Base-by-base conservation (phyloP, 176 grass and related monocot species). In the Pontederia crassipes region DNA sequence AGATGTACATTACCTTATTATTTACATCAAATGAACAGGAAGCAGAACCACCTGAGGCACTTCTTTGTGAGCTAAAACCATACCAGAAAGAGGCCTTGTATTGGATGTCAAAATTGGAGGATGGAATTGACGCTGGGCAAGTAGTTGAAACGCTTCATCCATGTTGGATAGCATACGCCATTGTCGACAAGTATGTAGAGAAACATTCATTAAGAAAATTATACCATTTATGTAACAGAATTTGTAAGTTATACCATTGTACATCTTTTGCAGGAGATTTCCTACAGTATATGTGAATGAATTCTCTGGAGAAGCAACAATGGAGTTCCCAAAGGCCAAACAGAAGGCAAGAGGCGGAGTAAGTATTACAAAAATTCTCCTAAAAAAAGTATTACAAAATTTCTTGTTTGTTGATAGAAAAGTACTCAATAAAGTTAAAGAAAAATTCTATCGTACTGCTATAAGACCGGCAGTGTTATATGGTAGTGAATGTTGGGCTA, bases 11-110 rank as follows among this genome's bases (percentile, higher is more conserved):
- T 45, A 0, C 9, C 12, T 16, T 15, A 6, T 54, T 59, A 10
- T 27, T 8, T 66, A 14, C 17, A 9, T 12, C 28, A 45, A 45
- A 40, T 68, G 8, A 17, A 60, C 48, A 95, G 91, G 91, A 95
- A 95, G 86, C 80, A 63, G 69, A 90, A 48, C 77, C 80, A 2
- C 91, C 91, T 45, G 61, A 53, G 49, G 84, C 91, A 50, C 83
- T 95, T 61, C 65, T 79, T 12, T 87, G 71, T 46, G 72, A 81
- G 68, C 75, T 95, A 61, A 80, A 83, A 68, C 91, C 86, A 3
- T 95, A 95, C 66, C 86, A 95, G 62, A 95, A 90, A 50, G 80
- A 95, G 74, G 91, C 91, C 69, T 80, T 90, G 50, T 81, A 86
- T 61, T 90, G 91, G 86, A 95, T 95, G 91, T 87, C 86, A 45